phyloP scores from a whole-genome alignment of 2,329 filamentous ascomycete species.

The Diaporthe humulicola region DNA sequence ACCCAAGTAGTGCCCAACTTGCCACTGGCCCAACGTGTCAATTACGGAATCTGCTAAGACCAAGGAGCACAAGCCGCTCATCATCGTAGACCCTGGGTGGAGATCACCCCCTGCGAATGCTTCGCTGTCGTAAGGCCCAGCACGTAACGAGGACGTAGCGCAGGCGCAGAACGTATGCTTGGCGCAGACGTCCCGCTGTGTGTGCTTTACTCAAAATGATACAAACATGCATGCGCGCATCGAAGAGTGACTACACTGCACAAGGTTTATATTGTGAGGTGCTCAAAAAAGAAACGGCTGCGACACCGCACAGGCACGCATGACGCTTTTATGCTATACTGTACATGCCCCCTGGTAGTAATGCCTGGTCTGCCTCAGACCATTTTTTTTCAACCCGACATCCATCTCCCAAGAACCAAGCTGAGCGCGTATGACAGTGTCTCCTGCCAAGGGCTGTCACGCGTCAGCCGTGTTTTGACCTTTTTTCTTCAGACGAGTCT shows the following conservation, averaged over 20 bases:
- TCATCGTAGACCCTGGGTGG: neutral
- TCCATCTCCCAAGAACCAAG: neutral
- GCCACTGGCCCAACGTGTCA: neutral
- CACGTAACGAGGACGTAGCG: neutral
- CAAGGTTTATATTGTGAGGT: slow-evolving; percentile 13
- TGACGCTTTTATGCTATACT: slow-evolving; percentile 22
- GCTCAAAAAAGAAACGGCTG: slow-evolving; percentile 7
- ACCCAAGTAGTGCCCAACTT: neutral
- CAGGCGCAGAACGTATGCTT: neutral
- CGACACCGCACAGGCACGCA: slow-evolving; percentile 3
- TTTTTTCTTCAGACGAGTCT: slow-evolving; percentile 3
- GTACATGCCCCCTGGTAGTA: slow-evolving; percentile 25
- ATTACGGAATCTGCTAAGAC: neutral
- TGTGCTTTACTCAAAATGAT: neutral
- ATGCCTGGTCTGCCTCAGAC: slow-evolving; percentile 24
- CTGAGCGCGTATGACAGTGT: neutral
- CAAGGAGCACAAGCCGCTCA: neutral
- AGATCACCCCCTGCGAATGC: neutral
- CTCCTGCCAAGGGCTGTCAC: neutral
- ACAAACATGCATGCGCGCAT: neutral
- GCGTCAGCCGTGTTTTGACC: neutral
- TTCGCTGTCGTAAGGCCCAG: neutral
- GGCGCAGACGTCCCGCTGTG: neutral
- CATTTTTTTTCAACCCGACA: neutral
- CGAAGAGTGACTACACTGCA: neutral